phyloP scores from a whole-genome alignment of 257 asterid genomes.

The Lithospermum erythrorhizon region DNA sequence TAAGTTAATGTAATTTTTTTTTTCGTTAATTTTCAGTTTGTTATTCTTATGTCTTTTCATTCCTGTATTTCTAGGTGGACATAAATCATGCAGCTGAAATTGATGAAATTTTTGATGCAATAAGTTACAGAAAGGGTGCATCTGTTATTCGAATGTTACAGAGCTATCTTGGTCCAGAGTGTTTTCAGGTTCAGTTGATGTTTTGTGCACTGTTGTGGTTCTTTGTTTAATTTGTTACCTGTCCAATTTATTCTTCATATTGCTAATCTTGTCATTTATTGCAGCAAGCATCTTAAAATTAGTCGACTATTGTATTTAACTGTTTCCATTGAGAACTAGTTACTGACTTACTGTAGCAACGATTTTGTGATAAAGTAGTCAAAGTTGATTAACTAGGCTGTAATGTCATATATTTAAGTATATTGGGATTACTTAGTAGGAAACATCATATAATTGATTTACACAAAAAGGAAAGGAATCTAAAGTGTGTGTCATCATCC shows the following conservation, averaged over 20 bases:
- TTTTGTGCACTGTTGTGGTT: background rate
- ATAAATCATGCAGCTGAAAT: slow-evolving; percentile 27
- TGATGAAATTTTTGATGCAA: slow-evolving; percentile 30
- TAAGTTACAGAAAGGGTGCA: slow-evolving; percentile 31
- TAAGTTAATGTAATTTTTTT: slow-evolving; percentile 1
- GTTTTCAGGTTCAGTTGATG: slow-evolving; percentile 21
- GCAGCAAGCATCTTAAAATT: background rate
- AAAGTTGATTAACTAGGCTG: background rate
- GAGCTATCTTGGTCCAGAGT: slow-evolving; percentile 30
- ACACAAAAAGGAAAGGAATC: too few species aligned
- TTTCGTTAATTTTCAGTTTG: background rate
- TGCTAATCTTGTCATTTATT: background rate
- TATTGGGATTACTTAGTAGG: too few species aligned
- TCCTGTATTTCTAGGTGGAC: slow-evolving; percentile 21
- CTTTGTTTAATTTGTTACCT: background rate
- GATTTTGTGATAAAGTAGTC: background rate
- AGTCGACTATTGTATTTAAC: background rate
- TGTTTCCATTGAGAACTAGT: background rate
- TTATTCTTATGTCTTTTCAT: background rate
- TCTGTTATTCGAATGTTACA: slow-evolving; percentile 30
- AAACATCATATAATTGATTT: too few species aligned
- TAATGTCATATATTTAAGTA: background rate
- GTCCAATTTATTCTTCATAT: background rate
- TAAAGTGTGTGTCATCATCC: too few species aligned
- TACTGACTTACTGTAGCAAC: background rate